Conservation (phyloP, 192 early-diverging fungal species). For the Oehlia diaphana region DNA sequence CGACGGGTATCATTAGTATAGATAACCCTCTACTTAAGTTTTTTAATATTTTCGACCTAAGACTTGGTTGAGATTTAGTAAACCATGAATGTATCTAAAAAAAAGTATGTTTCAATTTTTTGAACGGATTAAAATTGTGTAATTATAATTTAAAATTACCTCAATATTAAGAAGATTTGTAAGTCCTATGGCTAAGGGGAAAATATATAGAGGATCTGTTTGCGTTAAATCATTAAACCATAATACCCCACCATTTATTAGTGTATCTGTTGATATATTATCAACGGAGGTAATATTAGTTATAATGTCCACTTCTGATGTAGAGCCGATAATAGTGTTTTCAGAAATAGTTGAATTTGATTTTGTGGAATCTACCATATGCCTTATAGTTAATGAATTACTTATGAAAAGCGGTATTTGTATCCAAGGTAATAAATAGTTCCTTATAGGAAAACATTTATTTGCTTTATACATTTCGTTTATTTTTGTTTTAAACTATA, state of each 20-base stretch:
- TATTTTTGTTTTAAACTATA: slow-evolving; percentile 49
- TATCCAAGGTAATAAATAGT: slow-evolving; percentile 64
- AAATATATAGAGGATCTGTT: slow-evolving; percentile 66
- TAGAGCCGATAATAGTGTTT: neutral
- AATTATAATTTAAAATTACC: slow-evolving; percentile 37
- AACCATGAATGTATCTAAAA: neutral
- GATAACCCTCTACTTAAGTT: slow-evolving; percentile 58
- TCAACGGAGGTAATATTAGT: too few species aligned
- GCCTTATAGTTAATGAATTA: slow-evolving; percentile 65
- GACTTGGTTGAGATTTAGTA: neutral
- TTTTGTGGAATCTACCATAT: slow-evolving; percentile 56
- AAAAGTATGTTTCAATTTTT: neutral
- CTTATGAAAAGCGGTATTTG: slow-evolving; percentile 78
- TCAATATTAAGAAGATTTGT: slow-evolving; percentile 72
- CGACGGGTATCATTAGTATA: slow-evolving; percentile 64
- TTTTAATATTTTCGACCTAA: slow-evolving; percentile 34
- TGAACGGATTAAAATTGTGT: neutral
- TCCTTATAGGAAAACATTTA: slow-evolving; percentile 59
- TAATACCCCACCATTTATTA: slow-evolving; percentile 55
- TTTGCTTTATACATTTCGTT: slow-evolving; percentile 59
- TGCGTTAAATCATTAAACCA: slow-evolving; percentile 67
- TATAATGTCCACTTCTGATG: too few species aligned
- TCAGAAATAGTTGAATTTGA: neutral
- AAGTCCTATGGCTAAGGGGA: slow-evolving; percentile 64
- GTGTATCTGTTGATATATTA: slow-evolving; percentile 1